Conservation (phyloP, 371 early-diverging fungal genomes). For the Mortierella sp. region DNA sequence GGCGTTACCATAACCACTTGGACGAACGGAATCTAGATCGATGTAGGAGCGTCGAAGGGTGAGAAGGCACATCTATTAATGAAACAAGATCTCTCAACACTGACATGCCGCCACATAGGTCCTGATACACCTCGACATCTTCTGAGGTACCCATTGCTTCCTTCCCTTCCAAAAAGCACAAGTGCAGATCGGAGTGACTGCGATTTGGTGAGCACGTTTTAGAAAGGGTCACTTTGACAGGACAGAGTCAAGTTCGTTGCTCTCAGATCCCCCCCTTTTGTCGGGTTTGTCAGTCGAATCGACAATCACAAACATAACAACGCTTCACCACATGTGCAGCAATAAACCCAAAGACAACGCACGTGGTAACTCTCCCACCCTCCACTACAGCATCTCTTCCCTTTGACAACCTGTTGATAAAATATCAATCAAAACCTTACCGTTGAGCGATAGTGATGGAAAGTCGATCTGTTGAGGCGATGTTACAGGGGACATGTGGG, state of each 20-base stretch:
- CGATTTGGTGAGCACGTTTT: conserved; percentile 1
- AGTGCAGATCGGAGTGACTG: conserved; percentile 4
- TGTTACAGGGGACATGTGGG: conserved; percentile 41
- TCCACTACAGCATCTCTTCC: neutral
- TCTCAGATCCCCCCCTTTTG: neutral
- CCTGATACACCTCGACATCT: neutral
- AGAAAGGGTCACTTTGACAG: conserved; percentile 4
- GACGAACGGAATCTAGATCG: conserved; percentile 19
- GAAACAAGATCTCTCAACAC: too few relatives aligned
- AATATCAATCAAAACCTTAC: conserved; percentile 23
- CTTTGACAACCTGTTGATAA: neutral
- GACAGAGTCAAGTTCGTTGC: neutral
- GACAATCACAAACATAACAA: conserved; percentile 4
- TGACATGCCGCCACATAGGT: too few relatives aligned
- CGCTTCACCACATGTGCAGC: neutral
- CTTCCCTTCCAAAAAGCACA: too few relatives aligned
- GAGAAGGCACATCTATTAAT: neutral
- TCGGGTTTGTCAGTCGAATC: neutral
- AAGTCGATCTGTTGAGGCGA: conserved; percentile 44
- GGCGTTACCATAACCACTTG: conserved; percentile 4
- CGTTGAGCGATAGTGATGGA: conserved; percentile 44
- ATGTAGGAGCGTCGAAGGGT: neutral
- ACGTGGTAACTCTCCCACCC: conserved; percentile 1
- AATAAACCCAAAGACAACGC: neutral
- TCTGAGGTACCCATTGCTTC: too few relatives aligned